Base-by-base conservation (phyloP, 148 eudicot genomes). In the Gaultheria prostrata region DNA sequence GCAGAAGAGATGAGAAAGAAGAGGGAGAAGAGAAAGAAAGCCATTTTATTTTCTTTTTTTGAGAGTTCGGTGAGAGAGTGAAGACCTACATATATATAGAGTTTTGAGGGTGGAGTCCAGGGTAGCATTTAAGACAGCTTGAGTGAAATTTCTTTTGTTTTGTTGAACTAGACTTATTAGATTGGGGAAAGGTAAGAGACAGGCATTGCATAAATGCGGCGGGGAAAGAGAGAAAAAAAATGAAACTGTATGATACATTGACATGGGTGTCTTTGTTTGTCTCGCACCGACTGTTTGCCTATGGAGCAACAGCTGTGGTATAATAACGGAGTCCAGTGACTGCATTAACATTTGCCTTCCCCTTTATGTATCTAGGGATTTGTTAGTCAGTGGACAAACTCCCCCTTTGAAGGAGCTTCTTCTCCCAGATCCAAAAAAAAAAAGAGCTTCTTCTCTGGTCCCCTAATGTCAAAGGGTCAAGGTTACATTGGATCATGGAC, bases 1-100 rank as follows among this genome's bases (percentile, higher is more conserved):
- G 81, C 86, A 26, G 78, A 83, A 30, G 93, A 90, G 51, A 35
- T 15, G 76, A 85, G 45, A 80, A 84, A 50, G 43, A 91, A 76
- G 39, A 89, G 80, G 57, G 84, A 69, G 80, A 3, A 71, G 4
- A 84, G n/a, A 51, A 85, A 85, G 49, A 72, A 6, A 63, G 65
- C 77, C 89, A 88, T 88, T 35, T 83, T 82, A 6, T 39, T 39
- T 39, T 39, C 43, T 39, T 39, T 39, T 39, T 39, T 1, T 53
- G 18, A 14, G 17, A 20, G 56, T 24, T 61, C 6, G 72, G 70
- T 82, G 57, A 43, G 24, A 61, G 13, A 61, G 46, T 12, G 54
- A 20, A 70, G 3, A 33, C 39, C n/a, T 26, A 82, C 30, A 81
- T 14, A 49, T 6, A 81, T 14, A 49, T 6, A 67, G 35, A 67